phyloP scores from a whole-genome alignment of 139 green algal species.

The Yamagishiella unicocca region DNA sequence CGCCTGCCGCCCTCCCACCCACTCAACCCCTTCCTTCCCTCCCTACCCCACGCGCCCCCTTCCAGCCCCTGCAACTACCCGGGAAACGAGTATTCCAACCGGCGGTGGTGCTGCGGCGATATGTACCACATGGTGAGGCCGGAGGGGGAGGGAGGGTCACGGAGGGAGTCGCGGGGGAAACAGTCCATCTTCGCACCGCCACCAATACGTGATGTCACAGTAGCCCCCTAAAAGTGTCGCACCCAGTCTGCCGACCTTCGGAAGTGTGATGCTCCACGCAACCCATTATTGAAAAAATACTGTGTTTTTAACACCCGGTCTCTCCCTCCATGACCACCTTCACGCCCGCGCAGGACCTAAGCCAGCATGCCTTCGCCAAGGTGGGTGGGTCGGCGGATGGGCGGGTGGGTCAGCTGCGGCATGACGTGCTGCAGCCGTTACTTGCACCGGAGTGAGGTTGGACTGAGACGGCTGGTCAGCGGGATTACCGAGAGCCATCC shows the following conservation, averaged over 20 bases:
- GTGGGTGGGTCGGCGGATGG: too few relatives aligned
- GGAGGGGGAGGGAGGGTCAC: too few relatives aligned
- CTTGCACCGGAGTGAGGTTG: too few relatives aligned
- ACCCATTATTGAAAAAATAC: not conserved
- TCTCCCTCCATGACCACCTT: not conserved
- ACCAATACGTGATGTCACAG: not conserved
- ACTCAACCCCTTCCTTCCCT: too few relatives aligned
- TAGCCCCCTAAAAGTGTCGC: not conserved
- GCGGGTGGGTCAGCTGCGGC: too few relatives aligned
- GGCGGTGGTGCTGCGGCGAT: too few relatives aligned
- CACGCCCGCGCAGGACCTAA: not conserved
- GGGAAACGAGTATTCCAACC: conserved; percentile 29
- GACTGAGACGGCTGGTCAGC: too few relatives aligned
- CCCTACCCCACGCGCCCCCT: not conserved
- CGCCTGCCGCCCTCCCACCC: too few relatives aligned
- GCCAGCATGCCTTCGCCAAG: not conserved
- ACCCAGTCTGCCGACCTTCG: not conserved
- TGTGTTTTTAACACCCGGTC: not conserved
- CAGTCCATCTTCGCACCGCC: not conserved
- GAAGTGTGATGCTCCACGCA: not conserved
- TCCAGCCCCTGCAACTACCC: conserved; percentile 35
- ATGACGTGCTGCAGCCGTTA: too few relatives aligned
- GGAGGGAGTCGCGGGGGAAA: conserved; percentile 28
- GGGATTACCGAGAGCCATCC: too few relatives aligned
- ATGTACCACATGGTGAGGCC: too few relatives aligned